Evolutionary conservation across 1,139 yeast species (phyloP), one percentile per base, ranked within the genome.

Genomic region (Suhomyces terraborum): DNA sequence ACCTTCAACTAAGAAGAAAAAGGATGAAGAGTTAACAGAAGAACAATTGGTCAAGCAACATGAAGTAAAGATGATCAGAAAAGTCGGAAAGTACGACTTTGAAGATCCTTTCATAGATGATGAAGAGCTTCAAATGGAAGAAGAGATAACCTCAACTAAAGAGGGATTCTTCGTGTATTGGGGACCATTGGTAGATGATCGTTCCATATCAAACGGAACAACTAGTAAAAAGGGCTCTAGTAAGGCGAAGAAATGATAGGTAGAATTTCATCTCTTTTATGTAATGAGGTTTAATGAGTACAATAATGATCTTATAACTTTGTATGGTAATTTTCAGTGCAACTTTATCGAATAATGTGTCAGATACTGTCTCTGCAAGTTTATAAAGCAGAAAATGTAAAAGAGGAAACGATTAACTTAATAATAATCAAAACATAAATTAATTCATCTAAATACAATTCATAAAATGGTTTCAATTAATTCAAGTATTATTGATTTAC

Each of bases 21-120:
- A 59, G 53, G 73, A 61, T 30, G 76, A 68, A 38, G 73, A 67
- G 35, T 58, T 72, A 33, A 66, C 70, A 7, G 76, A 64, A 64
- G 86, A 67, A 54, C 80, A 73, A 47, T 54, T 68, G 45, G 67
- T 67, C 8, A 61, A 68, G 45, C 69, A 62, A 44, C 77, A 71
- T 47, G 74, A 70, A 44, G 63, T 67, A 36, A 71, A 66, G 47
- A 75, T 75, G 65, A 83, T 82, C 56, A 73, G 89, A 46, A 77
- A 80, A 61, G 85, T 84, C 36, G 96, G 97, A 7, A 89, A 88
- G 57, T 94, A 94, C 61, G 98, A 94, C 59, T 73, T 80, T 40
- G 84, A 87, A 47, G 99, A 94, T 64, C 98, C 98, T 1, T 94
- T 94, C 57, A 93, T 94, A 47, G 99, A 94, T 65, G 98, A 94